Conservation (phyloP, 2,329 filamentous ascomycete species). For the Aspergillus ruber region DNA sequence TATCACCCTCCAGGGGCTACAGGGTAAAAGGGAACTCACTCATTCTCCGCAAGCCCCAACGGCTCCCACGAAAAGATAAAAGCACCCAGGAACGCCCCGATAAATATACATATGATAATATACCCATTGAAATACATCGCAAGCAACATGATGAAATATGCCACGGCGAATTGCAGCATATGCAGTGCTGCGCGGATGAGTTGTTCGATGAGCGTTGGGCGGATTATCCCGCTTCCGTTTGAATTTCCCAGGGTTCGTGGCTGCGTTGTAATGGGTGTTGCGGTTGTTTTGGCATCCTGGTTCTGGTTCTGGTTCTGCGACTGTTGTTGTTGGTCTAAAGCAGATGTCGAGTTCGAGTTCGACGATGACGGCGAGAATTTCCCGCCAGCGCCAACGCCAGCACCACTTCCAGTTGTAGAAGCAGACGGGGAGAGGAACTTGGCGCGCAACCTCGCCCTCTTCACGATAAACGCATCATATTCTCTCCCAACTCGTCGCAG, state of each 20-base stretch:
- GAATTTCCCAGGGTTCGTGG: not conserved
- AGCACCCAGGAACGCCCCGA: slow-evolving; percentile 66
- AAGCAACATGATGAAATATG: slow-evolving; percentile 70
- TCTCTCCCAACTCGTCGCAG: slow-evolving; percentile 65
- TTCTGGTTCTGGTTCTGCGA: no score
- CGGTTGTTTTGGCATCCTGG: no score
- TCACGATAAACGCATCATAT: slow-evolving; percentile 62
- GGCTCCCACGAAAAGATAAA: slow-evolving; percentile 69
- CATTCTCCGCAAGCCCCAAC: slow-evolving; percentile 6
- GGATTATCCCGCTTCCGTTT: slow-evolving; percentile 29
- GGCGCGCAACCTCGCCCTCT: slow-evolving; percentile 38
- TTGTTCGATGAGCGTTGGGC: slow-evolving; percentile 60
- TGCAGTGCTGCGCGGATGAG: slow-evolving; percentile 60
- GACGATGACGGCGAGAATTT: not conserved
- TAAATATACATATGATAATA: slow-evolving; percentile 73
- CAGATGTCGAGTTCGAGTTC: not conserved
- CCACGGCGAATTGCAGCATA: slow-evolving; percentile 64
- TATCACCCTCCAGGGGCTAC: no score
- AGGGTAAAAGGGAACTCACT: slow-evolving; percentile 10
- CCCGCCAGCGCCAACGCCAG: not conserved
- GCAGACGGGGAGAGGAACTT: slow-evolving; percentile 10
- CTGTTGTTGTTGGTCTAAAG: not conserved
- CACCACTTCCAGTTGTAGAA: not conserved
- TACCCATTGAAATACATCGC: slow-evolving; percentile 65
- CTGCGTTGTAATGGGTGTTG: not conserved